Base-by-base conservation (phyloP, 1,284 basidiomycete species). In the Schizophyllum commune region DNA sequence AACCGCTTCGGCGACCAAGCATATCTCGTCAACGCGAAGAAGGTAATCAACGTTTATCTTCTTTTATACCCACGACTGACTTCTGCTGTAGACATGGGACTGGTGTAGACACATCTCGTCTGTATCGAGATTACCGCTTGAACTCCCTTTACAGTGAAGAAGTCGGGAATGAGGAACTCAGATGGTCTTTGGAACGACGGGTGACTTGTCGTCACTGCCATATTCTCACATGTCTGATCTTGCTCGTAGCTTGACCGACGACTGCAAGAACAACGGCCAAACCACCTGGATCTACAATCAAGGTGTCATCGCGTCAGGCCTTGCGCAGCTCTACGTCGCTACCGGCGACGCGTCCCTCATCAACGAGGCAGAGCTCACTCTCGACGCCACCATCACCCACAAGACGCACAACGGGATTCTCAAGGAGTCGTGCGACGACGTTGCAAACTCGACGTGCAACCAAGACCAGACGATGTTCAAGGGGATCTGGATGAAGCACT, bases 231-330 rank as follows among this genome's bases (percentile, higher is more conserved):
- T 11, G 17, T 3, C 17, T 17, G 13, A 47, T 47, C 13, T 27
- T 27, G 27, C 27, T 27, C 27, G 34, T 13, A 47, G 82, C 4
- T 67, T 82, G 13, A 51, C 17, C 7, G 67, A 75, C 59, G 64
- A 60, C 39, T 83, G 80, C 65, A 56, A 66, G 57, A 83, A 82
- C 66, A 83, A 83, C 61, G 76, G 76, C 1, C 73, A 82, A 77
- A 82, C 79, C 4, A 77, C 80, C 2, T 83, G 82, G 83, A 82
- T 75, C 0, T 83, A 83, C 65, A 83, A 84, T 60, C 80, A 83
- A 54, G 81, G 78, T 7, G 80, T 83, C 57, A 75, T 83, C 55
- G 81, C 80, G 20, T 81, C 80, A 52, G 82, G 80, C 19, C 72
- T 84, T 6, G 77, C 73, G 5, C 74, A 76, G 27, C 75, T 83